Conservation (phyloP, 345 rosid species). For the Populus alba region DNA sequence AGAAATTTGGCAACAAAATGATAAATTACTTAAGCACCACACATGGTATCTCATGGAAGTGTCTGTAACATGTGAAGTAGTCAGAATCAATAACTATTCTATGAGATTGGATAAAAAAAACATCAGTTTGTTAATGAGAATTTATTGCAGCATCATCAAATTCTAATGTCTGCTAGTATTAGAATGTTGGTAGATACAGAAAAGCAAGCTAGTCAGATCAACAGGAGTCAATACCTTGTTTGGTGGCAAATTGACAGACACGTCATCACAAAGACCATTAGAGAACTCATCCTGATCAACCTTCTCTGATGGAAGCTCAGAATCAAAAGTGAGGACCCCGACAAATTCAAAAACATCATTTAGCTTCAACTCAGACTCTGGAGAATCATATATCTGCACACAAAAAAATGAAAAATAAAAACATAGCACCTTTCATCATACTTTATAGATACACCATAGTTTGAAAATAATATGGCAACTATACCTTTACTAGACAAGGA, state of each 20-base stretch:
- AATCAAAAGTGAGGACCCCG: slow-evolving; percentile 68
- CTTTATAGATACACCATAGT: not conserved
- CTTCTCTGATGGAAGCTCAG: slow-evolving; percentile 36
- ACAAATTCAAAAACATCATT: slow-evolving; percentile 87
- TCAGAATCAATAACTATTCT: too few relatives aligned
- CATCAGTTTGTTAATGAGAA: too few relatives aligned
- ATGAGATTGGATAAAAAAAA: too few relatives aligned
- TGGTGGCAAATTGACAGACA: slow-evolving; percentile 51
- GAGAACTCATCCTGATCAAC: slow-evolving; percentile 41
- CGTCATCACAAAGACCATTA: slow-evolving; percentile 50
- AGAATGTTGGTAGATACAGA: not conserved
- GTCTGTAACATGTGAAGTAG: too few relatives aligned
- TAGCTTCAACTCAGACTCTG: slow-evolving; percentile 74
- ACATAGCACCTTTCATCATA: not conserved
- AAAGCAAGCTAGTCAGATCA: not conserved
- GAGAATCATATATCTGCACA: slow-evolving; percentile 71
- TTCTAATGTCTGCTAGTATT: too few relatives aligned
- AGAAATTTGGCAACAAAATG: not conserved
- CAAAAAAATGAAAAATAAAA: slow-evolving; percentile 3
- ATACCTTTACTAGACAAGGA: slow-evolving; percentile 80
- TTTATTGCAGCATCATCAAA: too few relatives aligned
- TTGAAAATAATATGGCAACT: not conserved
- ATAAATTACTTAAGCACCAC: not conserved
- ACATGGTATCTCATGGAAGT: too few relatives aligned
- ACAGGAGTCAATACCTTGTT: slow-evolving; percentile 39